Conservation (phyloP, 768 basidiomycete genomes). For the Xerocomus brunneocitrinus region DNA sequence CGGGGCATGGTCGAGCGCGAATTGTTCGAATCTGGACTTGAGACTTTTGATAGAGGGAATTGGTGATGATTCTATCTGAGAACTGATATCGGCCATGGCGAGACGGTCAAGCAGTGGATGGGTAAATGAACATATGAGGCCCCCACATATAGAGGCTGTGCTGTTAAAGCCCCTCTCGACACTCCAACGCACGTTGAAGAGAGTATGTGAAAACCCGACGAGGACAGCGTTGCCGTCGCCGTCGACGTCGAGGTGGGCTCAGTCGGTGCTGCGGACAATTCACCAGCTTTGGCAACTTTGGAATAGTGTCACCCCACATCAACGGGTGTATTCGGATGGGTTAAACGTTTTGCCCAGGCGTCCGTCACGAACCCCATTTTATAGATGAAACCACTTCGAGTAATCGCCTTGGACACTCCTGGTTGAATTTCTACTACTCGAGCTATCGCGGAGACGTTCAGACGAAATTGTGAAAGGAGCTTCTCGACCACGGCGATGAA, state of each 20-base stretch:
- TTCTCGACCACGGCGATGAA: conserved; percentile 44
- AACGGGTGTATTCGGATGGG: neutral
- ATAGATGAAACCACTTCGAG: too few species aligned
- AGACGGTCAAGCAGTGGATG: neutral
- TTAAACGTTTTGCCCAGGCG: neutral
- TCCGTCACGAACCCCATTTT: too few species aligned
- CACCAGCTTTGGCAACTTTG: conserved; percentile 11
- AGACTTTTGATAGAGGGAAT: conserved; percentile 65
- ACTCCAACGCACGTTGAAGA: neutral
- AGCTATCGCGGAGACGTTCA: conserved; percentile 47
- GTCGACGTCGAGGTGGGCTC: conserved; percentile 1
- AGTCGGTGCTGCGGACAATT: neutral
- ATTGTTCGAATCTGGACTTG: conserved; percentile 65
- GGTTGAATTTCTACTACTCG: conserved; percentile 23
- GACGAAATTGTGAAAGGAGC: conserved; percentile 45
- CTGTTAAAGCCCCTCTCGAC: neutral
- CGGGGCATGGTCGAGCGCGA: conserved; percentile 42
- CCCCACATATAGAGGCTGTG: conserved; percentile 4
- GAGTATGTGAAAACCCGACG: neutral
- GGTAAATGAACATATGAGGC: conserved; percentile 3
- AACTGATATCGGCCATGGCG: conserved; percentile 15
- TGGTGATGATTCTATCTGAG: conserved; percentile 49
- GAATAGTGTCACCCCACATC: conserved; percentile 8
- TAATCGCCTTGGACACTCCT: too few species aligned
- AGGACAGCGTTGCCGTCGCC: conserved; percentile 8